Evolutionary conservation across 352 stramenopile species (phyloP), one percentile per base, ranked within the genome.

Genomic region (Paralagenidium karlingii): DNA sequence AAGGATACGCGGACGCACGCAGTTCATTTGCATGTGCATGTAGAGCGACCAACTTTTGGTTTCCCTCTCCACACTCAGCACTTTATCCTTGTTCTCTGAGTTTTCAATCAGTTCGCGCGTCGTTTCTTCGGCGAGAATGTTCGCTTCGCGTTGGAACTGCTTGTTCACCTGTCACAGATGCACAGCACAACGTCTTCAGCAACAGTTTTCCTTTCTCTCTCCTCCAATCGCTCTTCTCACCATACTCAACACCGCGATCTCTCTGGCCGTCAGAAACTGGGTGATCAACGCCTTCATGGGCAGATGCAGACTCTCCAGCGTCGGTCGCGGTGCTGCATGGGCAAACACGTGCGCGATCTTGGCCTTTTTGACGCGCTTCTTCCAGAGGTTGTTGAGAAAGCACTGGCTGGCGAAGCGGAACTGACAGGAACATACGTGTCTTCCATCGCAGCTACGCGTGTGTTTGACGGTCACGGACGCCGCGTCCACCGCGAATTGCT

Each of bases 1-100:
- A n/a, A n/a, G n/a, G n/a, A n/a, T n/a, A 19, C 22, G 3, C 34
- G 22, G 7, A 56, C 58, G 50, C 45, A 89, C 70, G 40, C 63
- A 75, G 32, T 61, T 78, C 58, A 76, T 79, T 20, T 89, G 76
- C 18, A 68, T 43, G 53, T 89, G 63, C 45, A 83, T 60, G 41
- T 76, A 83, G 18, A 52, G 60, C 19, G 68, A 60, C 76, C 76
- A 89, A 22, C 40, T 51, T 15, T 54, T 44, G 7, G 7, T 7
- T 1, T 34, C 48, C 44, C 76, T 82, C n/a, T 52, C 41, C 11
- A 60, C 49, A 24, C 68, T 75, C 22, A 85, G 50, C 15, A 86
- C 13, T 20, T 63, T 56, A 4, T 55, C 44, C 11, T 49, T 41
- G 22, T 40, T 43, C 8, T 54, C 47, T 19, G 15, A 15, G 3